Percentiles rank a stretch among this genome's conserved stretches.
phyloP scores from a whole-genome alignment of 768 basidiomycete genomes.

The Antrodiella citrinella region DNA sequence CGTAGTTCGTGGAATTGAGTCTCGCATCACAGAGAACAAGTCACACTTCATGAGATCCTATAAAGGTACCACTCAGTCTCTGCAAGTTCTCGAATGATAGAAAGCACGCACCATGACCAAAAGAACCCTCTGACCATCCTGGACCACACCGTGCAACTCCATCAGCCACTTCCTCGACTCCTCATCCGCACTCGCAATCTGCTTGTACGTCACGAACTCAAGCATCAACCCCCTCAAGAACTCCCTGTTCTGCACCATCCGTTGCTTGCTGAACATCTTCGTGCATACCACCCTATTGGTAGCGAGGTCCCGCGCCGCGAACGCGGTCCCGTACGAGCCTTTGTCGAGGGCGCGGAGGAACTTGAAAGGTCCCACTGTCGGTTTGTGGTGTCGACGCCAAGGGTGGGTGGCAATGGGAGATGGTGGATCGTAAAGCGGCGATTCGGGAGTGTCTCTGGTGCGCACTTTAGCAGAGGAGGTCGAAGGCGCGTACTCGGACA shows the following conservation, averaged over 20 bases:
- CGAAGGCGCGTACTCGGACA: neutral
- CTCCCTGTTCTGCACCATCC: constrained; percentile 2
- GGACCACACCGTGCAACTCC: constrained; percentile 19
- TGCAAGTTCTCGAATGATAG: no score
- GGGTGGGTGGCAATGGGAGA: neutral
- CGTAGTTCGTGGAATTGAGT: neutral
- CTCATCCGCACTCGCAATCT: constrained; percentile 14
- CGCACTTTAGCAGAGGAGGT: neutral
- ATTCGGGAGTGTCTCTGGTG: neutral
- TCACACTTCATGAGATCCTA: constrained; percentile 14
- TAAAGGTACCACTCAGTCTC: no score
- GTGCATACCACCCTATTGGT: constrained; percentile 15
- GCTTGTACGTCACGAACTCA: constrained; percentile 19
- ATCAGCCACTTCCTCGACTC: constrained; percentile 15
- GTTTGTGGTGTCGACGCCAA: neutral
- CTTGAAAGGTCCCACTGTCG: constrained; percentile 15
- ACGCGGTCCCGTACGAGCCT: constrained; percentile 17
- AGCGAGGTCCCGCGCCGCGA: constrained; percentile 10
- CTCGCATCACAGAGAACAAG: constrained; percentile 8
- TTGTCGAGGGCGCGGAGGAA: constrained; percentile 12
- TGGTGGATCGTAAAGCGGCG: neutral
- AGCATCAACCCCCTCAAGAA: constrained; percentile 6
- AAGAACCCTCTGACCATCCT: constrained; percentile 15
- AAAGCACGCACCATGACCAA: constrained; percentile 17
- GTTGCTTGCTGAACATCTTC: constrained; percentile 15